These are phyloP conservation scores for Cinchona pubescens DNA, from an alignment of 257 asterid genomes.

Conservation along the genomic window DNA sequence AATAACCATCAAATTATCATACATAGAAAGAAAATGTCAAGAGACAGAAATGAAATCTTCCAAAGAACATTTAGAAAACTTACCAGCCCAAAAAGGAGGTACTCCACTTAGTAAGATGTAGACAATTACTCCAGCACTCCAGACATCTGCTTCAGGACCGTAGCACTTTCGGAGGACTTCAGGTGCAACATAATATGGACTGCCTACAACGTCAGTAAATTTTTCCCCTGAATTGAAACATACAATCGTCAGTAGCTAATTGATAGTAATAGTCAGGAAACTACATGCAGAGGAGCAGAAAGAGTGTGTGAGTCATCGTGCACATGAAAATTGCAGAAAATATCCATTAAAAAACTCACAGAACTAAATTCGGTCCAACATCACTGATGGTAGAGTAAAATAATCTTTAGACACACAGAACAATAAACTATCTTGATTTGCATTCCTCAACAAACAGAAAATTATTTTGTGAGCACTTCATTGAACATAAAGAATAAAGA, in stretches of 20 bases:
- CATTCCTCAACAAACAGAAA: not conserved
- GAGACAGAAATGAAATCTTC: not conserved
- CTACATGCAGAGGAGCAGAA: not conserved
- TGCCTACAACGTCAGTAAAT: slow-evolving; percentile 84
- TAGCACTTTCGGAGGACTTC: slow-evolving; percentile 85
- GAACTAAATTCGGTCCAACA: not conserved
- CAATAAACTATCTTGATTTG: not conserved
- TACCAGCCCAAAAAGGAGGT: slow-evolving; percentile 98
- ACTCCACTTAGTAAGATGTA: slow-evolving; percentile 93
- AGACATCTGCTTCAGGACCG: slow-evolving; percentile 92
- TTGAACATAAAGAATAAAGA: not conserved
- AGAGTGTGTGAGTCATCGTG: not conserved
- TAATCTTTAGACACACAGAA: not conserved
- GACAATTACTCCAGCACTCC: slow-evolving; percentile 97
- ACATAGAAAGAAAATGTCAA: not conserved
- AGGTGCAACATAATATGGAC: slow-evolving; percentile 97
- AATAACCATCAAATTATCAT: not conserved
- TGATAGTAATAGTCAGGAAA: not conserved
- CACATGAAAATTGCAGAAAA: not conserved
- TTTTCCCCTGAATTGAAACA: slow-evolving; percentile 54
- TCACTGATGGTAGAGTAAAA: not conserved
- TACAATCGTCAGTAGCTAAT: not conserved
- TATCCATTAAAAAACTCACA: not conserved
- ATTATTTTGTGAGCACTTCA: not conserved
- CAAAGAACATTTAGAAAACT: slow-evolving; percentile 23